These are phyloP conservation scores for Torulaspora delbrueckii DNA, from an alignment of 805 yeast genomes.

Conservation along the genomic window DNA sequence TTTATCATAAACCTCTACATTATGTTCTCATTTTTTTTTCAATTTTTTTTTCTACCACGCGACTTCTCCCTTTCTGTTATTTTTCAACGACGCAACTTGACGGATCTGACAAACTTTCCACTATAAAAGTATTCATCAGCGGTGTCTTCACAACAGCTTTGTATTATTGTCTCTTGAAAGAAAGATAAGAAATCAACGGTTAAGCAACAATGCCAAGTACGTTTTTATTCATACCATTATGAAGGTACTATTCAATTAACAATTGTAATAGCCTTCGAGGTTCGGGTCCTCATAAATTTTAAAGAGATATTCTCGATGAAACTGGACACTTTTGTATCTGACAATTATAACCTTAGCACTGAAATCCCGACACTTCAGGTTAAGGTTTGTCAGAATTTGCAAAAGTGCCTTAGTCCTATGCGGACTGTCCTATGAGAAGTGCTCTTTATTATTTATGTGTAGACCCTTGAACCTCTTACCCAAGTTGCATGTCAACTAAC, in stretches of 20 bases:
- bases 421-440: neutral
- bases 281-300: constrained; percentile 62
- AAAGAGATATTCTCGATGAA: constrained; percentile 3
- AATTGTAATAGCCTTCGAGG: constrained; percentile 39
- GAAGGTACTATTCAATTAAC: constrained; percentile 1
- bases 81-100: constrained; percentile 6
- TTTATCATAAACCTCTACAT: constrained; percentile 6
- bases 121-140: neutral
- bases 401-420: neutral
- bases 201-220: constrained; percentile 59
- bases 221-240: constrained; percentile 29
- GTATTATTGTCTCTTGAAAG: neutral
- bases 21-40: neutral
- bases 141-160: neutral
- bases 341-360: constrained; percentile 42
- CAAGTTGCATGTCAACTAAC: constrained; percentile 13
- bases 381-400: constrained; percentile 10
- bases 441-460: constrained; percentile 17
- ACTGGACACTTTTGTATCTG: neutral
- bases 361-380: constrained; percentile 86
- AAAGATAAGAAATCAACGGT: constrained; percentile 15
- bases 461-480: constrained; percentile 16
- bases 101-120: neutral
- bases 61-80: neutral
- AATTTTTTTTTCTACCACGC: neutral